Evolutionary conservation across 805 yeast genomes (phyloP), one percentile per base, ranked within the genome.

Genomic region (Yarrowia sp.): DNA sequence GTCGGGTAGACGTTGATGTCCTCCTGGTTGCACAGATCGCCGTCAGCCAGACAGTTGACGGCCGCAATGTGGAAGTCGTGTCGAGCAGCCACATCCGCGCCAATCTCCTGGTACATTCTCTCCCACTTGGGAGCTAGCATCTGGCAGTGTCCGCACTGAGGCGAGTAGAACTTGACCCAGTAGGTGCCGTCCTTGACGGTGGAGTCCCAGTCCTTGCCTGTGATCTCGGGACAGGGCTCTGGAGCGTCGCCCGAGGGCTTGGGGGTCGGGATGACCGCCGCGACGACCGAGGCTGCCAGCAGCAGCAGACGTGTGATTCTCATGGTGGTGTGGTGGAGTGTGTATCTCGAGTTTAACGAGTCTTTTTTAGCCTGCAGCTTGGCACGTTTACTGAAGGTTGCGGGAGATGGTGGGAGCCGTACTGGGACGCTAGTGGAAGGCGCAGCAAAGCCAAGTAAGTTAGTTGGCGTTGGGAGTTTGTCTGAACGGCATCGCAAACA

Each of bases 121-220:
- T 84, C 81, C 97, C 98, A 94, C 7, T 76, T 79, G 1, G 99
- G 98, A 1, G 89, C 94, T 60, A 94, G 75, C 7, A 75, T 78
- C 65, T 76, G 80, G 75, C 99, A 94, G 73, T 93, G 98, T 7
- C 76, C 72, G 72, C 99, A 94, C 69, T 86, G 86, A 0, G 99
- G 99, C 31, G 97, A 90, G 71, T 75, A 94, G 74, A 90, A 92
- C 74, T 93, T 97, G 32, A 93, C 85, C 69, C 93, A 79, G 68
- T 91, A 86, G 19, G 85, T 74, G 2, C 87, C 87, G 9, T 78
- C 60, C 44, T 73, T 18, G 76, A 70, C n/a, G 83, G 76, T 74
- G 12, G 71, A 64, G 60, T 82, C 84, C 69, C 88, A 90, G 19
- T 76, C 78, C 0, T 74, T 78, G 3, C 71, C 66, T 0, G 79